Evolutionary conservation across 2,329 filamentous ascomycete genomes (phyloP).

Genomic region (Neospermospora avenae): DNA sequence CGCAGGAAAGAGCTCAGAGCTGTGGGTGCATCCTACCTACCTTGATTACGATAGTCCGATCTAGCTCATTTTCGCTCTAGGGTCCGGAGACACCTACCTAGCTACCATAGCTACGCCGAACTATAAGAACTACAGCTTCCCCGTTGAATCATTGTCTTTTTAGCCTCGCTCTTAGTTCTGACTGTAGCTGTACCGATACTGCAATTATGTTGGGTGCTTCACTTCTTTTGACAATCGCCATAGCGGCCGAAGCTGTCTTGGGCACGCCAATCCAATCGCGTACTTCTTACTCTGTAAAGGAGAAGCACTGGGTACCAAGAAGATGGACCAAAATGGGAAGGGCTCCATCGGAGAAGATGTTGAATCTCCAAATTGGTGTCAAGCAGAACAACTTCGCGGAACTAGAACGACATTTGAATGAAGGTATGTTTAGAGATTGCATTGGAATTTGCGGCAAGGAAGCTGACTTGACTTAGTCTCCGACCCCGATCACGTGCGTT

Average conservation of each 20-base stretch:
- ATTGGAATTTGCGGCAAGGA: background rate
- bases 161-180: conserved; percentile 2
- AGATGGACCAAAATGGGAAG: conserved; percentile 47
- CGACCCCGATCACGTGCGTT: conserved; percentile 50
- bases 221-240: conserved; percentile 11
- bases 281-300: conserved; percentile 51
- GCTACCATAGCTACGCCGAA: too few species aligned
- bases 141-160: too few species aligned
- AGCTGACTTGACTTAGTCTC: conserved; percentile 40
- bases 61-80: too few species aligned
- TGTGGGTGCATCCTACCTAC: too few species aligned
- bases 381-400: conserved; percentile 55
- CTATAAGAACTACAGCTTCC: too few species aligned
- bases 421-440: conserved; percentile 38
- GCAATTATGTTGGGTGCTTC: conserved; percentile 13
- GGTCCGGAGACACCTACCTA: too few species aligned
- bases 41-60: too few species aligned
- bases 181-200: background rate
- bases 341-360: conserved; percentile 45
- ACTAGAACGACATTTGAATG: conserved; percentile 52
- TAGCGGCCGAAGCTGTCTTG: conserved; percentile 20
- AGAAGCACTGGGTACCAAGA: conserved; percentile 49
- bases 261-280: conserved; percentile 37
- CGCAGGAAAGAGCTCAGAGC: too few species aligned
- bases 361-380: conserved; percentile 55